phyloP scores from a whole-genome alignment of 805 yeast genomes.

The Wickerhamomyces tratensis region DNA sequence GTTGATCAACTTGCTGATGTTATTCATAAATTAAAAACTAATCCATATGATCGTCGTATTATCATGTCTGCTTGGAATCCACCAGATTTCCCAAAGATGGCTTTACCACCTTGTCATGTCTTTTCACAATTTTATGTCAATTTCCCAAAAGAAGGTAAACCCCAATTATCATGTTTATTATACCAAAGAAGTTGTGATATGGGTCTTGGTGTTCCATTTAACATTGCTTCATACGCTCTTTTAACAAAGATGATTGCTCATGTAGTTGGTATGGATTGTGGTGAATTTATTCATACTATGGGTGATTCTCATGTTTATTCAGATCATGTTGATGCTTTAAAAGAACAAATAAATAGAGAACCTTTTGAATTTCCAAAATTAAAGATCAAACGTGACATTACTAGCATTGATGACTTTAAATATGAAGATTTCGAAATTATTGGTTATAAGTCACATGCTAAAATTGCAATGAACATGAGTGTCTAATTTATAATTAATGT shows the following conservation, averaged over 20 bases:
- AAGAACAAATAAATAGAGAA: constrained; percentile 63
- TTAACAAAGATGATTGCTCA: constrained; percentile 93
- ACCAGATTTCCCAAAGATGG: constrained; percentile 89
- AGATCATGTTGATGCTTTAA: constrained; percentile 87
- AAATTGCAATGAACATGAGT: constrained; percentile 95
- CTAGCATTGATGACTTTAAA: constrained; percentile 75
- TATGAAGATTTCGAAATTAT: constrained; percentile 80
- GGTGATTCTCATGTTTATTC: constrained; percentile 96
- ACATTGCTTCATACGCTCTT: constrained; percentile 92
- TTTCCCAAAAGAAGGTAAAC: constrained; percentile 55
- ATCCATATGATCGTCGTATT: constrained; percentile 92
- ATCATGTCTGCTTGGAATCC: constrained; percentile 99
- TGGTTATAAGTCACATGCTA: constrained; percentile 72
- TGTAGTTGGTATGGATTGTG: constrained; percentile 90
- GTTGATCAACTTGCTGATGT: constrained; percentile 81
- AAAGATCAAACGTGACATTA: constrained; percentile 55
- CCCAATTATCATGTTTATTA: constrained; percentile 75
- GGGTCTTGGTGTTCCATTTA: constrained; percentile 99
- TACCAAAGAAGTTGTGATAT: constrained; percentile 98
- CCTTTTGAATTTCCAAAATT: constrained; percentile 81
- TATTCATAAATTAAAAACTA: constrained; percentile 68
- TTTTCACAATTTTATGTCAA: constrained; percentile 91
- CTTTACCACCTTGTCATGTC: constrained; percentile 97
- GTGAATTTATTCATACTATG: constrained; percentile 89
- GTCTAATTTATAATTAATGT: constrained; percentile 35